Evolutionary conservation across 805 yeast genomes (phyloP).

Genomic region (Ogataea saltuana): DNA sequence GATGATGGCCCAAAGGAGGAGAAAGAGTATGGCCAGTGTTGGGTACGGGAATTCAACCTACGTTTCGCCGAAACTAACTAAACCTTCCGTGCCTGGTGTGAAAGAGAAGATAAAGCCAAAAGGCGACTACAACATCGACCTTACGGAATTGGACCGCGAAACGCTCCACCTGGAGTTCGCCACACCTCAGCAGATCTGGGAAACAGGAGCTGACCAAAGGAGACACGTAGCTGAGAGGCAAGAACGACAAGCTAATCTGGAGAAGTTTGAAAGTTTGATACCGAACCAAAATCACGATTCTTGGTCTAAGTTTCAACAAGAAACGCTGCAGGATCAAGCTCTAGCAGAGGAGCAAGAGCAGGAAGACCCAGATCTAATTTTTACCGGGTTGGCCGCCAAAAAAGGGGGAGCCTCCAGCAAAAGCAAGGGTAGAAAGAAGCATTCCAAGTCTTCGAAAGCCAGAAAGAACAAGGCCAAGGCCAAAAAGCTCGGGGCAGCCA

Average conservation of each 20-base stretch:
- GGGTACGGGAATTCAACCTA: neutral
- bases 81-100: too few relatives aligned
- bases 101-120: too few relatives aligned
- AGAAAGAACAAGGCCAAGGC: constrained; percentile 9
- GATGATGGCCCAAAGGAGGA: constrained; percentile 8
- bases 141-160: neutral
- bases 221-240: too few relatives aligned
- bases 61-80: too few relatives aligned
- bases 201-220: neutral
- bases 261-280: constrained; percentile 4
- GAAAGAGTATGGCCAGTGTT: neutral
- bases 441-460: constrained; percentile 9
- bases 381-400: constrained; percentile 3
- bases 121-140: neutral
- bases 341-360: neutral
- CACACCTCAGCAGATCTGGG: constrained; percentile 20
- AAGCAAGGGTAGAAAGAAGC: neutral
- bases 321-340: neutral
- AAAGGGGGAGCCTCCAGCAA: constrained; percentile 2
- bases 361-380: neutral
- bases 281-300: neutral
- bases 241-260: neutral
- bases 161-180: constrained; percentile 27
- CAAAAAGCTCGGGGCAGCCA: constrained; percentile 4
- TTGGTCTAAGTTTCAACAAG: neutral